Percentiles rank a stretch among this genome's conserved stretches.
Evolutionary conservation across 805 yeast genomes (phyloP).

Genomic region (Sporopachydermia lactativora): DNA sequence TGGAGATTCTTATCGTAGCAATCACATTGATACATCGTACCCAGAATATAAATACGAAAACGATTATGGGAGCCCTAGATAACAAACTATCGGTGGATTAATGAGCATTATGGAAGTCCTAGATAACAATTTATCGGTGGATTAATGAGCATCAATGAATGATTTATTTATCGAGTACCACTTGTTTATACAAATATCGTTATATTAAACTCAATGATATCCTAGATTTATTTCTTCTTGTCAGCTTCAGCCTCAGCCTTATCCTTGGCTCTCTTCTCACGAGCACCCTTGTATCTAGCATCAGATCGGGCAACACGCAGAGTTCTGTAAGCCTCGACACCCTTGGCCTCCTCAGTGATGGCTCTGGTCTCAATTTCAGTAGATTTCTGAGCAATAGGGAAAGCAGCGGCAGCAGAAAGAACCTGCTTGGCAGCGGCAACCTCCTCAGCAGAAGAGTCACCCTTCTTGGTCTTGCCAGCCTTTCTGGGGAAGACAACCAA

Average conservation of each 20-base stretch:
- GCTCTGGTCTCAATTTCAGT: conserved; percentile 76
- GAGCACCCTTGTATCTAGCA: conserved; percentile 87
- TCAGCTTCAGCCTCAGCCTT: conserved; percentile 99
- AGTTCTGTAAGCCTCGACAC: conserved; percentile 82
- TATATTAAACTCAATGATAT: no score
- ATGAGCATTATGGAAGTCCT: no score
- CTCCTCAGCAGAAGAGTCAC: conserved; percentile 46
- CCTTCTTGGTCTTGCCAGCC: conserved; percentile 45
- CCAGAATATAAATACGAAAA: no score
- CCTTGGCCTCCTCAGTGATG: conserved; percentile 49
- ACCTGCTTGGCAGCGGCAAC: conserved; percentile 53
- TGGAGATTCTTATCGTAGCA: no score
- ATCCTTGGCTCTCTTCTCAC: conserved; percentile 95
- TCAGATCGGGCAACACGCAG: conserved; percentile 92
- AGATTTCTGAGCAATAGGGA: conserved; percentile 83
- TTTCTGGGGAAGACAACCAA: conserved; percentile 92
- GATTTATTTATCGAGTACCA: no score
- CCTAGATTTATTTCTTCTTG: conserved; percentile 92
- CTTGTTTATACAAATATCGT: no score
- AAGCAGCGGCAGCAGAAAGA: conserved; percentile 55
- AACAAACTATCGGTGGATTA: no score
- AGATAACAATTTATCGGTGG: no score
- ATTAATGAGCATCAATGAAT: no score
- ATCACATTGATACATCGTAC: no score
- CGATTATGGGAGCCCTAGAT: no score